Evolutionary conservation across 1,139 yeast genomes (phyloP), one percentile per base, ranked within the genome.

Genomic region (Keqinozyma sinolaborantium): DNA sequence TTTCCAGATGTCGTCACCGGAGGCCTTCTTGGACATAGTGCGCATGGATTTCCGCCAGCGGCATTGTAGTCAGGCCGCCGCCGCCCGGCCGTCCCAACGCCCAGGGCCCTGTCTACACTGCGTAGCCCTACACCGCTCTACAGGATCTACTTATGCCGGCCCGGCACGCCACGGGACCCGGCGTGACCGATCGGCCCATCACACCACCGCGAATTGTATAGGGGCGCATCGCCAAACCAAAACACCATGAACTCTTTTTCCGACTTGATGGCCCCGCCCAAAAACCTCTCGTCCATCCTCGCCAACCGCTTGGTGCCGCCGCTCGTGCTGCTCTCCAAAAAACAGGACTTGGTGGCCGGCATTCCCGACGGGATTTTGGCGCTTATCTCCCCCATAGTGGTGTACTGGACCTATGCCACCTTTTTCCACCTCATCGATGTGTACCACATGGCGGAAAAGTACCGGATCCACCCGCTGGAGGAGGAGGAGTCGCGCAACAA

Each of bases 1-100:
- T 59, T 86, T 87, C 97, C 97, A 92, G 35, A 88, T 78, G 36
- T 90, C 97, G 39, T 92, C 98, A 19, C 95, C 94, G 28, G 30
- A 39, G 18, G 25, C 23, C 12, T 30, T 33, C 25, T 33, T 42
- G 9, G 45, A 35, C 47, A 41, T 42, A 18, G 21, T 10, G 21
- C 21, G 21, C 7, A 18, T 18, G 21, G 7, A 18, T 7, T 18
- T n/a, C n/a, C n/a, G n/a, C n/a, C n/a, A n/a, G n/a, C n/a, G n/a
- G n/a, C n/a, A n/a, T n/a, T n/a, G n/a, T n/a, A n/a, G n/a, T n/a
- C n/a, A n/a, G n/a, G n/a, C n/a, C n/a, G n/a, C n/a, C n/a, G n/a
- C n/a, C n/a, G n/a, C n/a, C n/a, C n/a, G n/a, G n/a, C n/a, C n/a
- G n/a, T n/a, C n/a, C n/a, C n/a, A n/a, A n/a, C n/a, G n/a, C n/a